Base-by-base conservation (phyloP, 2,329 filamentous ascomycete genomes). In the Ceratocystis papillata region DNA sequence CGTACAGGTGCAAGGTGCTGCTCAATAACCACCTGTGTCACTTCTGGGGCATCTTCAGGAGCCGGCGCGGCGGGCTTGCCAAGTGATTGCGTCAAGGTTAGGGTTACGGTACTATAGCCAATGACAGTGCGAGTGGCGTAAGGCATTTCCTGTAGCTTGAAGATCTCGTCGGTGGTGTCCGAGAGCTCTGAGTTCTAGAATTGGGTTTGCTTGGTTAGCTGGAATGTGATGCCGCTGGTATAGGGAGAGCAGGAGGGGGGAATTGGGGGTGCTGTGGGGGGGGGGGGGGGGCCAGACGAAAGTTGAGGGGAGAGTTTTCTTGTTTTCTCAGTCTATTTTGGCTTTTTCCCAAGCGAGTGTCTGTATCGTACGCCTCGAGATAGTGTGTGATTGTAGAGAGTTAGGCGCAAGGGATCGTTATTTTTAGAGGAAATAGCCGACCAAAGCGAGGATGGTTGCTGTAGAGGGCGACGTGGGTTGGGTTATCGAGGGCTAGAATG, bases 121-220 rank as follows among this genome's bases (percentile, higher is more conserved):
- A 95, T 84, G 68, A 82, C 84, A 78, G 87, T 91, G 76, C 90
- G 89, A 62, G 81, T 81, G 63, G 92, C 71, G 82, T 83, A 93
- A 75, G 83, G 78, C 68, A 90, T 78, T 73, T 86, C 86, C 79
- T 91, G 88, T 72, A 93, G 81, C 62, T 80, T 73, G 67, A 96
- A 85, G 69, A 87, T 82, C 0, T 84, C 79, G 68, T 91, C 88
- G 61, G 85, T 77, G 70, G 80, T 77, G 75, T 88, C 86, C 67
- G 88, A 91, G 70, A 91, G 79, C 69, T 78, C 76, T 74, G 88
- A 88, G 81, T 94, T 92, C 89, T 93, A 64, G 63, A 63, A 8
- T 55, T 45, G 15, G 30, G 46, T n/a, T 15, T 55, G 62, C 33
- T 28, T n/a, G 33, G 33, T 15, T 33, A 45, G 41, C 10, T 28